Conservation (phyloP, 352 stramenopile genomes). For the Phytophthora pisi region DNA sequence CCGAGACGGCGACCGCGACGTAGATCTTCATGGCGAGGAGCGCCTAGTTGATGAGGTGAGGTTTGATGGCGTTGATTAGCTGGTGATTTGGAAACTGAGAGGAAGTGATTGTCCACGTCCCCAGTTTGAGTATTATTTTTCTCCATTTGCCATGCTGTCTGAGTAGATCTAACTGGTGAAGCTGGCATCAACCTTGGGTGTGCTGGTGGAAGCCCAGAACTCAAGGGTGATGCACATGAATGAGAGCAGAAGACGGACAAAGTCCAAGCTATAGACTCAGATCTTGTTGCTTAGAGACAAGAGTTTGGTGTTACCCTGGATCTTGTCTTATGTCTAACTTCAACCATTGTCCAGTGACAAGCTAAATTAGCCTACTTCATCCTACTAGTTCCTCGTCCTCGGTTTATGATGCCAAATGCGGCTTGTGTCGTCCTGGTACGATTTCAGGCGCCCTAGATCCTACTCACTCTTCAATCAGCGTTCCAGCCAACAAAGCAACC, state of each 20-base stretch:
- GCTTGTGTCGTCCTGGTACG: not conserved
- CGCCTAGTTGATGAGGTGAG: not conserved
- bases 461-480: conserved; percentile 6
- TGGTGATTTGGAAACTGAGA: conserved; percentile 20
- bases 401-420: not conserved
- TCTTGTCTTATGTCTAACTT: not conserved
- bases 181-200: no score
- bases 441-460: not conserved
- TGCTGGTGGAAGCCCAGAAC: not conserved
- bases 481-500: conserved; percentile 5
- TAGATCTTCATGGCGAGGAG: conserved; percentile 28
- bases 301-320: not conserved
- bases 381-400: not conserved
- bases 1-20: conserved; percentile 20
- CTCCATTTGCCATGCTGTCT: not conserved
- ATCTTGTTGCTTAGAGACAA: not conserved
- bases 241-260: not conserved
- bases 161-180: not conserved
- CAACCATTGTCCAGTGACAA: not conserved
- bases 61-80: not conserved
- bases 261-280: no score
- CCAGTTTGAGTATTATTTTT: conserved; percentile 1
- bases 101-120: no score
- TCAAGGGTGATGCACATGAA: not conserved
- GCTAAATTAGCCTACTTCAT: not conserved